Conservation (phyloP, 352 stramenopile species). For the Phytophthora pini region DNA sequence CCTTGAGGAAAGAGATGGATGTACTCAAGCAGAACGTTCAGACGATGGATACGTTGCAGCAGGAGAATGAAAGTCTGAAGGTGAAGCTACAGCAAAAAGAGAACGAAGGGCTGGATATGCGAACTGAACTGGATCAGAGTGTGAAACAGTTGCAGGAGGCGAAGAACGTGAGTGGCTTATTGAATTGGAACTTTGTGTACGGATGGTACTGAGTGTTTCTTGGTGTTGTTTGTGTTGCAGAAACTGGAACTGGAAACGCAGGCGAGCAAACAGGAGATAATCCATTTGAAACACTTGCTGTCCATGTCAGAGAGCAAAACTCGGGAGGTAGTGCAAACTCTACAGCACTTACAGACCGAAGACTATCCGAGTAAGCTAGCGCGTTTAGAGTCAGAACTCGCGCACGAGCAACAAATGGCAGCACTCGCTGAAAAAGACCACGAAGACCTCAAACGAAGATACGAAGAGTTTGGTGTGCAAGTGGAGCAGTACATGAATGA, state of each 20-base stretch:
- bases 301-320: slow-evolving; percentile 53
- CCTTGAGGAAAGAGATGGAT: slow-evolving; percentile 45
- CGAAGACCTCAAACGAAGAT: slow-evolving; percentile 64
- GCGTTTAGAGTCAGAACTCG: slow-evolving; percentile 58
- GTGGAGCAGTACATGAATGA: slow-evolving; percentile 81
- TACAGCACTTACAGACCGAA: slow-evolving; percentile 52
- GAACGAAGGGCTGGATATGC: slow-evolving; percentile 22
- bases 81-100: slow-evolving; percentile 35
- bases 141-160: slow-evolving; percentile 45
- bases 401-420: slow-evolving; percentile 43
- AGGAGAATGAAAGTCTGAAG: slow-evolving; percentile 51
- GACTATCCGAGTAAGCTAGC: slow-evolving; percentile 59
- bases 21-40: slow-evolving; percentile 32
- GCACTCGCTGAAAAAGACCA: slow-evolving; percentile 53
- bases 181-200: neutral
- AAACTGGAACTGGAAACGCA: slow-evolving; percentile 61
- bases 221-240: slow-evolving; percentile 33
- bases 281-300: slow-evolving; percentile 64
- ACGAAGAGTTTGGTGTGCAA: slow-evolving; percentile 76
- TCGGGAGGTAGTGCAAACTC: slow-evolving; percentile 43
- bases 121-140: slow-evolving; percentile 27
- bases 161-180: slow-evolving; percentile 32
- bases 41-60: slow-evolving; percentile 45
- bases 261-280: slow-evolving; percentile 55
- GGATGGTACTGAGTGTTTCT: slow-evolving; percentile 10